phyloP scores from a whole-genome alignment of 352 stramenopile genomes.

The Thalassiosira exigua region DNA sequence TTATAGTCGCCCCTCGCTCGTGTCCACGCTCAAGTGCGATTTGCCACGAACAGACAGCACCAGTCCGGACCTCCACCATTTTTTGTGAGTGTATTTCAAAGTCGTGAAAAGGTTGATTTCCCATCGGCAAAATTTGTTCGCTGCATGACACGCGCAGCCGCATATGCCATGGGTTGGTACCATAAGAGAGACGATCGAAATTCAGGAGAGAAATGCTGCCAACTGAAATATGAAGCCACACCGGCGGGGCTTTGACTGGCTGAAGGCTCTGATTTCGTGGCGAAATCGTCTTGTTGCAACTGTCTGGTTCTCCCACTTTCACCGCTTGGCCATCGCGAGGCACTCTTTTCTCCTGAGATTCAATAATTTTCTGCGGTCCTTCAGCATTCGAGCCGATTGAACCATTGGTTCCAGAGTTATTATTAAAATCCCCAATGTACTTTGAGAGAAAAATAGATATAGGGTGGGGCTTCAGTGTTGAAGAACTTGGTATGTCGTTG shows the following conservation, averaged over 20 bases:
- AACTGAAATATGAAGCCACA: slow-evolving; percentile 39
- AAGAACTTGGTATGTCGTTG: too few species aligned
- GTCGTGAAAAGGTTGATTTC: slow-evolving; percentile 4
- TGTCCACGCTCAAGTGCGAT: too few species aligned
- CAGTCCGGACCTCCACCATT: background rate
- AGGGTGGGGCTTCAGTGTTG: slow-evolving; percentile 23
- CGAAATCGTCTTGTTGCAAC: background rate
- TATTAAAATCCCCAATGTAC: background rate
- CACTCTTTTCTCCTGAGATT: background rate
- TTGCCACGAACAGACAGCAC: slow-evolving; percentile 28
- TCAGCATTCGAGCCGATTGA: too few species aligned
- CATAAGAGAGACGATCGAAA: background rate
- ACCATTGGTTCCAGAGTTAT: background rate
- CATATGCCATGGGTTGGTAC: slow-evolving; percentile 2
- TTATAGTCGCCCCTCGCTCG: too few species aligned
- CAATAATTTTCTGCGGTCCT: background rate
- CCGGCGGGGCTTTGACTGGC: slow-evolving; percentile 18
- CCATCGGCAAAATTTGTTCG: slow-evolving; percentile 4
- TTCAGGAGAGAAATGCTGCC: slow-evolving; percentile 10
- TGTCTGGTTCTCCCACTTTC: too few species aligned
- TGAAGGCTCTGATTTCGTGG: slow-evolving; percentile 10
- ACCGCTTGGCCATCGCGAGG: background rate
- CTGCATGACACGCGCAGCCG: slow-evolving; percentile 23
- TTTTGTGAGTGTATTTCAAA: background rate
- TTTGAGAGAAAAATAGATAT: slow-evolving; percentile 46